These are phyloP conservation scores for Cenchrus purpureus DNA, from an alignment of 176 grass and related monocot genomes.

Conservation along the genomic window DNA sequence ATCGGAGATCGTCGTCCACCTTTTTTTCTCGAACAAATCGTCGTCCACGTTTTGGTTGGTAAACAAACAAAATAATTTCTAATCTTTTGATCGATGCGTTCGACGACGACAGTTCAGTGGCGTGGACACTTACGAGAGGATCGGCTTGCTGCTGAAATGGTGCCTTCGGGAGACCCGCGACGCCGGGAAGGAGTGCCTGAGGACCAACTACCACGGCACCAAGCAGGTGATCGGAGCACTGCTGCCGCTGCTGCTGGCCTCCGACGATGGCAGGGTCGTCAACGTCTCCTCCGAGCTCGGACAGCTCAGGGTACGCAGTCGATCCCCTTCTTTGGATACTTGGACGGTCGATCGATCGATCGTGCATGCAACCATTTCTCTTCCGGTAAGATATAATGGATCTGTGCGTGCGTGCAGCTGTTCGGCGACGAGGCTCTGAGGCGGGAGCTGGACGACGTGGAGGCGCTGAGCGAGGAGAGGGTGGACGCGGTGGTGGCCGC, in stretches of 20 bases:
- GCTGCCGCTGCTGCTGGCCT: slow-evolving; percentile 44
- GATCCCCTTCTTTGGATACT: not conserved
- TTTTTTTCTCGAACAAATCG: too few species aligned
- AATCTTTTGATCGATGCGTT: too few species aligned
- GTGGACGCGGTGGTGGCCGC: slow-evolving; percentile 2
- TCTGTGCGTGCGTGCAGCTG: not conserved
- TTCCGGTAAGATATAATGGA: not conserved
- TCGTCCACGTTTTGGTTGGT: too few species aligned
- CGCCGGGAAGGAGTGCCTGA: slow-evolving; percentile 41
- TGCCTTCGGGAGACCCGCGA: slow-evolving; percentile 25
- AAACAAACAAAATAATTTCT: too few species aligned
- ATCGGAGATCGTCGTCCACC: too few species aligned
- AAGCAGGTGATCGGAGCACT: slow-evolving; percentile 44
- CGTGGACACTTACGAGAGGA: not conserved
- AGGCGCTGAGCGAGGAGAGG: slow-evolving; percentile 18
- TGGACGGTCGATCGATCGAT: too few species aligned
- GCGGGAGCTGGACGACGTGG: slow-evolving; percentile 3
- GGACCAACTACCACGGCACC: slow-evolving; percentile 56
- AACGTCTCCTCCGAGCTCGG: slow-evolving; percentile 51
- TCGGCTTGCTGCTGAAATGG: not conserved
- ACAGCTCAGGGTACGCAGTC: slow-evolving; percentile 23
- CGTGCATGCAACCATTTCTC: not conserved
- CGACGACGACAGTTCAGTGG: not conserved
- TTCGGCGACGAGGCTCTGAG: slow-evolving; percentile 34
- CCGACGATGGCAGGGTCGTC: slow-evolving; percentile 43